A percentile compares a stretch with the other conserved stretches of the same genome.
Evolutionary conservation across 2,329 filamentous ascomycete genomes (phyloP).

Genomic region (Zalaria obscura): DNA sequence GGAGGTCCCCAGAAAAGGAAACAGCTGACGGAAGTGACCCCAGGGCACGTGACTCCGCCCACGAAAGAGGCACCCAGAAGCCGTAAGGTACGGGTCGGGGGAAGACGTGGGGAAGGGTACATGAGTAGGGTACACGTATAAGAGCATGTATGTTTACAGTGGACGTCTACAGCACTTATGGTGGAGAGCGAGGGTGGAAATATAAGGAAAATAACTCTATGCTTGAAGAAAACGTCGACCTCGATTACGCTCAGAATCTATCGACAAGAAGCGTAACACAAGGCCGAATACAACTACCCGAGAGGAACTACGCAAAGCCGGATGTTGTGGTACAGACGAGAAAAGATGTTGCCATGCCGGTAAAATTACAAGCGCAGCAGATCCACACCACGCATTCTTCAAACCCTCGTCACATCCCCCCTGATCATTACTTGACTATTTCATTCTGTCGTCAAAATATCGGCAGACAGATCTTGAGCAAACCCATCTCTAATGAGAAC

Average conservation of each 20-base stretch:
- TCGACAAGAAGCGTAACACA: neutral
- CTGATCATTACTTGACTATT: neutral
- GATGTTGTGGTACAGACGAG: slow-evolving; percentile 7
- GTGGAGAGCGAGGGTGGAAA: too few species aligned
- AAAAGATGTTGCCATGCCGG: slow-evolving; percentile 5
- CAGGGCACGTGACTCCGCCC: too few species aligned
- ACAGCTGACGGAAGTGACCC: too few species aligned
- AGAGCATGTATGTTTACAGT: too few species aligned
- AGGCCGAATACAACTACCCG: neutral
- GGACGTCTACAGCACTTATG: too few species aligned
- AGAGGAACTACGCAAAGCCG: slow-evolving; percentile 3
- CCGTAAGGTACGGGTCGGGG: too few species aligned
- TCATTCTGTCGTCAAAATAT: neutral
- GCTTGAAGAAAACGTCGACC: neutral
- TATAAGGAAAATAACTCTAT: too few species aligned
- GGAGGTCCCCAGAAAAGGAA: too few species aligned
- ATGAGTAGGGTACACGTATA: too few species aligned
- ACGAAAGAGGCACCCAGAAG: too few species aligned
- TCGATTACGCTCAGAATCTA: neutral
- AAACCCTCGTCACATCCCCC: slow-evolving; percentile 2
- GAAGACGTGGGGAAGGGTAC: too few species aligned
- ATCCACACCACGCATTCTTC: slow-evolving; percentile 15
- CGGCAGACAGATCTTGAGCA: slow-evolving; percentile 2
- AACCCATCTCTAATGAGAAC: neutral
- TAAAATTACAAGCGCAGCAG: slow-evolving; percentile 13